Conservation (phyloP, 1,139 yeast species). For the Suhomyces atakaporum region DNA sequence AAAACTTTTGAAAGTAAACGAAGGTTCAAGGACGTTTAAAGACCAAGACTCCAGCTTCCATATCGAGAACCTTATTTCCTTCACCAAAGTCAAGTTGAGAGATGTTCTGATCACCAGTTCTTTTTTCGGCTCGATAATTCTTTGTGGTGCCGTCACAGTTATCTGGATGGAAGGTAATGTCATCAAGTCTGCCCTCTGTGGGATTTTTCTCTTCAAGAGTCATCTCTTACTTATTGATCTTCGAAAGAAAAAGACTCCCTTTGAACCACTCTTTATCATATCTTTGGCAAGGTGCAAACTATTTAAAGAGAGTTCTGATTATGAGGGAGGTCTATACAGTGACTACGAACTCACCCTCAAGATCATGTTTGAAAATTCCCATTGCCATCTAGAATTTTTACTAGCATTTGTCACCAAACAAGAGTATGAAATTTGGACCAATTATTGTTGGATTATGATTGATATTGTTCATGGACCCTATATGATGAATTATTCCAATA, state of each 20-base stretch:
- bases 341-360: slow-evolving; percentile 38
- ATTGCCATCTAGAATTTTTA: slow-evolving; percentile 47
- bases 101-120: slow-evolving; percentile 25
- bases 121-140: slow-evolving; percentile 43
- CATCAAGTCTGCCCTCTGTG: slow-evolving; percentile 26
- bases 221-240: slow-evolving; percentile 39
- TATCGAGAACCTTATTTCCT: slow-evolving; percentile 17
- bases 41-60: neutral
- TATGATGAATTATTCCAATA: slow-evolving; percentile 28
- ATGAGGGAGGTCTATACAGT: slow-evolving; percentile 40
- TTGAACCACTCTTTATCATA: slow-evolving; percentile 45
- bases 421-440: slow-evolving; percentile 48
- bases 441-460: slow-evolving; percentile 34
- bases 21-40: slow-evolving; percentile 20
- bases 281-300: slow-evolving; percentile 45
- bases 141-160: slow-evolving; percentile 41
- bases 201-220: slow-evolving; percentile 52
- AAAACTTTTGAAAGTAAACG: slow-evolving; percentile 31
- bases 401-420: slow-evolving; percentile 32
- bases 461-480: slow-evolving; percentile 46
- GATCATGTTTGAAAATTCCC: slow-evolving; percentile 45
- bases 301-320: slow-evolving; percentile 23
- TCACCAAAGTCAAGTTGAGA: slow-evolving; percentile 13
- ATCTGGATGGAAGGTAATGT: slow-evolving; percentile 38
- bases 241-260: slow-evolving; percentile 22